Conservation (phyloP, 1,284 basidiomycete species). For the Ceratobasidium sp. region DNA sequence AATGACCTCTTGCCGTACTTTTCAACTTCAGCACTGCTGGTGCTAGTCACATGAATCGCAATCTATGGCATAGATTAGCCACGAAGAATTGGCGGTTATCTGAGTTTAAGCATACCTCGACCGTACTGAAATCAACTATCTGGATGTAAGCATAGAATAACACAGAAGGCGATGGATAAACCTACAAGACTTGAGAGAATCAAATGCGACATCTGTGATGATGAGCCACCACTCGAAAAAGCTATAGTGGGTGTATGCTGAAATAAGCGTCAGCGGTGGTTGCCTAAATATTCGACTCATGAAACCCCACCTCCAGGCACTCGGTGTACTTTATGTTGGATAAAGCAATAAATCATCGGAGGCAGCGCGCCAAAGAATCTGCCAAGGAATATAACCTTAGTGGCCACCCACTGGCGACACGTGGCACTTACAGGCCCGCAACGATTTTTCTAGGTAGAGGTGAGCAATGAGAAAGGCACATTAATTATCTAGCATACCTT, state of each 20-base stretch:
- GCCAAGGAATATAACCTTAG: conserved; percentile 16
- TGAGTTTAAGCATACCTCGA: conserved; percentile 49
- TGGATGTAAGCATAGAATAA: conserved; percentile 46
- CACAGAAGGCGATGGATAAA: background rate
- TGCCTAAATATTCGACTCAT: background rate
- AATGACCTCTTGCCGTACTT: conserved; percentile 40
- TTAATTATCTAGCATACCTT: conserved; percentile 59
- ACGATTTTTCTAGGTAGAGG: conserved; percentile 60
- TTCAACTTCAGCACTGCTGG: conserved; percentile 31
- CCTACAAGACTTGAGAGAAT: conserved; percentile 61
- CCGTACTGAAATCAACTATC: conserved; percentile 65
- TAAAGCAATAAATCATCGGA: conserved; percentile 84
- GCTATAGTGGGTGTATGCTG: conserved; percentile 86
- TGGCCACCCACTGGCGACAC: no score
- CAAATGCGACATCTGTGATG: conserved; percentile 79
- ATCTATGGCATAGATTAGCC: background rate
- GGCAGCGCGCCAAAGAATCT: conserved; percentile 78
- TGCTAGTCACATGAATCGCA: conserved; percentile 47
- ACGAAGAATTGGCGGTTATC: background rate
- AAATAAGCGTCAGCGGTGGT: background rate
- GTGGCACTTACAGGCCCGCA: conserved; percentile 59
- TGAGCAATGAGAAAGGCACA: conserved; percentile 27
- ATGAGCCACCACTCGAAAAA: conserved; percentile 91
- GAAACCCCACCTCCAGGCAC: conserved; percentile 76
- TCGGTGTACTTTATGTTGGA: conserved; percentile 82